Evolutionary conservation across 1,139 yeast genomes (phyloP), one percentile per base, ranked within the genome.

Genomic region (Lodderomyces elongisporus): DNA sequence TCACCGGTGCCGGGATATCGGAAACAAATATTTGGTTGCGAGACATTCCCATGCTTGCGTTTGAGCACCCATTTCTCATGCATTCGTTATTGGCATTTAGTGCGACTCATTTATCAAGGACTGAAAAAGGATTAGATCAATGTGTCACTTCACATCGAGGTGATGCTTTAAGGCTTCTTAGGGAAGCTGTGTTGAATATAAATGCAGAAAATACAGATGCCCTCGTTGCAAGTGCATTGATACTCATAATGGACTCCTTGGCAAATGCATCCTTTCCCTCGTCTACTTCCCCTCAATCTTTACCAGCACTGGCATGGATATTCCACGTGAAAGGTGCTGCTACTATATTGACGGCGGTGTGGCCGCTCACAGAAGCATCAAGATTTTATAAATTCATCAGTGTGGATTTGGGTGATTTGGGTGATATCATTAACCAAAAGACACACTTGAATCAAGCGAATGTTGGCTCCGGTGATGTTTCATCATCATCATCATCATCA

Each of bases 261-360:
- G 97, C 97, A 3, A 89, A 89, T 58, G 96, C 96, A 0, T 78
- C 94, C 2, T 67, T 80, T 29, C 88, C 95, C 2, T 68, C 76
- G 4, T 67, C 79, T 3, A 71, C 81, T 20, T 62, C 70, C 4
- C 72, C 73, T 3, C 78, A 77, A 45, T 74, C 85, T 4, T 61
- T 88, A 35, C 95, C 96, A 1, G 91, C 96, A 1, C 80, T 91
- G 5, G 95, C 96, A 0, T 89, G 97, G 97, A 80, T 89, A 37
- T 91, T 87, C 64, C 96, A 89, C 52, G 96, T 89, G 10, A 85
- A 93, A 48, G 97, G 96, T 15, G 96, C 96, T 0, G 96, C 96
- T 4, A 89, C 96, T 0, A 89, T 89, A 31, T 65, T 89, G 37
- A 84, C 95, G 1, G 95, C 96, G 1, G 95, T 88, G 12, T 88